These are phyloP conservation scores for Aspergillus piperis DNA, from an alignment of 2,329 filamentous ascomycete genomes.

Conservation along the genomic window DNA sequence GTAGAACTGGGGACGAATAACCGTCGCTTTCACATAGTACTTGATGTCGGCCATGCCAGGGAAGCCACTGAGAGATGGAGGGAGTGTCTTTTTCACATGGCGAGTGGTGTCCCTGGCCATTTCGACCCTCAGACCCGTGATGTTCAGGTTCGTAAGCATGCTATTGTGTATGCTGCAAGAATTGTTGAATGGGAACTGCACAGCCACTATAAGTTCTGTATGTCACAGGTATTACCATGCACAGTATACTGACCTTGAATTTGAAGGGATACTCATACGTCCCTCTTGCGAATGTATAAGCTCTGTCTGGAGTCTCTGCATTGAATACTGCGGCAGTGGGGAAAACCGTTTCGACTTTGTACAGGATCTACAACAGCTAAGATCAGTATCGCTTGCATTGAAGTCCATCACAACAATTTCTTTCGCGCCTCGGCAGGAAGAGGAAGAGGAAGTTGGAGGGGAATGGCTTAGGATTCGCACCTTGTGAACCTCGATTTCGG, in stretches of 20 bases:
- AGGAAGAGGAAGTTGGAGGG: neutral
- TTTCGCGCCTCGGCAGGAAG: neutral
- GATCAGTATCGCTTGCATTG: neutral
- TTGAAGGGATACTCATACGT: conserved; percentile 52
- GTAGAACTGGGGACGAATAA: conserved; percentile 83
- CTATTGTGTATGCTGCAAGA: conserved; percentile 48
- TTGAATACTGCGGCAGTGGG: conserved; percentile 46
- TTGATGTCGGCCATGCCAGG: conserved; percentile 84
- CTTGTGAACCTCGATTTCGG: conserved; percentile 53
- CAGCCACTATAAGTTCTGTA: neutral
- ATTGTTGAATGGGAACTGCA: conserved; percentile 53
- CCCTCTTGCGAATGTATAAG: conserved; percentile 49
- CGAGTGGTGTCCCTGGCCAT: conserved; percentile 47
- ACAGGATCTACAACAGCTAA: conserved; percentile 40
- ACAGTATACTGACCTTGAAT: conserved; percentile 45
- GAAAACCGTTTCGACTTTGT: conserved; percentile 51
- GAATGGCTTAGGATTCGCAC: conserved; percentile 29
- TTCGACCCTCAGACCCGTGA: conserved; percentile 48
- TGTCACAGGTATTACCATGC: neutral
- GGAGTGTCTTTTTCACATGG: conserved; percentile 83
- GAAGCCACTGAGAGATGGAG: conserved; percentile 84
- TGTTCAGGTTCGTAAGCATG: conserved; percentile 49
- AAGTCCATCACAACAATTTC: neutral
- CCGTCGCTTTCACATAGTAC: conserved; percentile 95
- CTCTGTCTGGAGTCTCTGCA: conserved; percentile 33